Base-by-base conservation (phyloP, 768 basidiomycete species). In the Coprinopsis strossmayeri region DNA sequence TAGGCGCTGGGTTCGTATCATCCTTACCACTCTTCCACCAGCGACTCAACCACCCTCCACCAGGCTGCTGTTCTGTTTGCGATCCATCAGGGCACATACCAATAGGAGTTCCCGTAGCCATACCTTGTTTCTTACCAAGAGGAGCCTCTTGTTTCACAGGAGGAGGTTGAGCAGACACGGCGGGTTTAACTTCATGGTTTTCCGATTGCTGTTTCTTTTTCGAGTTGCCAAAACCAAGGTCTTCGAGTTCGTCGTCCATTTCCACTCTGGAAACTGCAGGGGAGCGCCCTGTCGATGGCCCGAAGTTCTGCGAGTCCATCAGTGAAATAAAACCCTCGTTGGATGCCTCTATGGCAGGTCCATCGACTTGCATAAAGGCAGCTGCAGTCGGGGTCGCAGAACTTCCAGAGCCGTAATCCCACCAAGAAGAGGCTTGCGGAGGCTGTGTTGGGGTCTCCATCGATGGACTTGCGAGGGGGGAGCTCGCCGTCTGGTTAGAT, bases 151-250 rank as follows among this genome's bases (percentile, higher is more conserved):
- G 50, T 32, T 51, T 45, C n/a, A n/a, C 57, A 18, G 40, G 54
- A 25, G 60, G 53, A 26, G 60, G 38, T 30, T 59, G 42, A 18
- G 64, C 35, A 28, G 58, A 54, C 24, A 41, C 35, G 12, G 21
- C 26, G 17, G 25, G 46, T 39, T 27, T 50, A 48, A 30, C 26
- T 59, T 55, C 35, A 23, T 23, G 21, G 57, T 55, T 24, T 28
- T 20, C 12, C 28, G 21, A 10, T 3, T 66, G 71, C 40, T 59
- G 58, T 59, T 66, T 76, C 17, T 54, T 62, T 40, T 75, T 73
- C 12, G 66, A 71, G 59, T 98, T 99, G 2, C 93, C 91, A 53
- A 98, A 75, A 1, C 96, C 96, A 44, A 99, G 76, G 59, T 96
- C 92, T 37, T 95, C 92, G 0, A 83, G 83, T 11, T 86, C 85